Percentiles rank a stretch among this genome's conserved stretches.
Evolutionary conservation across 2,329 filamentous ascomycete species (phyloP).

Genomic region (Xylariomycetidae sp.): DNA sequence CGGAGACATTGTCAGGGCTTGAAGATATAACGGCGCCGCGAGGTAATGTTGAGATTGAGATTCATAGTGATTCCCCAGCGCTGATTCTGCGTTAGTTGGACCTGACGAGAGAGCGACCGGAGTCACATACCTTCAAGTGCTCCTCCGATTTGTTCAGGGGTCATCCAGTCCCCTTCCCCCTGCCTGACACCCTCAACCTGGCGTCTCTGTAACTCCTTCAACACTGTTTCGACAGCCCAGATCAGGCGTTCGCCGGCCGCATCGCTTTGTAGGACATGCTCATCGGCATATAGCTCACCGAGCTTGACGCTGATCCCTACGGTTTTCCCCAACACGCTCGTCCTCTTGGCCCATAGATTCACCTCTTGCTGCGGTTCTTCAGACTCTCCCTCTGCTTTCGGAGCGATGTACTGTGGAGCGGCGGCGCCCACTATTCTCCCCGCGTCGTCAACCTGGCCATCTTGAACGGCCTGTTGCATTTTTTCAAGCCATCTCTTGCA

Average conservation of each 20-base stretch:
- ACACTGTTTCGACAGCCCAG: constrained; percentile 74
- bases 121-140: constrained; percentile 57
- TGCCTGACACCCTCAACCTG: constrained; percentile 63
- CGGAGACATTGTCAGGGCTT: constrained; percentile 69
- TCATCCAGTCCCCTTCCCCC: constrained; percentile 68
- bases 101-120: background rate
- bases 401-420: constrained; percentile 4
- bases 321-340: constrained; percentile 66
- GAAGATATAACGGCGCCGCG: constrained; percentile 79
- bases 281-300: constrained; percentile 73
- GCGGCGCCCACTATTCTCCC: constrained; percentile 27
- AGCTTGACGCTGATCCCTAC: constrained; percentile 79
- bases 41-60: constrained; percentile 71
- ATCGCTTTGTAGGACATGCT: constrained; percentile 69
- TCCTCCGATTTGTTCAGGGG: constrained; percentile 66
- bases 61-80: constrained; percentile 74
- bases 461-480: constrained; percentile 46
- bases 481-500: constrained; percentile 57
- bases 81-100: constrained; percentile 36
- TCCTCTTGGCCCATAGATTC: constrained; percentile 53
- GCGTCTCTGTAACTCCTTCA: constrained; percentile 70
- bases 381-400: constrained; percentile 13
- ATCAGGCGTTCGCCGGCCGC: constrained; percentile 71
- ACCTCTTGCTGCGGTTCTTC: constrained; percentile 31
- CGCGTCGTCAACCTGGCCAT: constrained; percentile 40